Evolutionary conservation across 225 moss, liverwort and hornwort genomes (phyloP), one percentile per base, ranked within the genome.

Genomic region (Marchantia paleacea): DNA sequence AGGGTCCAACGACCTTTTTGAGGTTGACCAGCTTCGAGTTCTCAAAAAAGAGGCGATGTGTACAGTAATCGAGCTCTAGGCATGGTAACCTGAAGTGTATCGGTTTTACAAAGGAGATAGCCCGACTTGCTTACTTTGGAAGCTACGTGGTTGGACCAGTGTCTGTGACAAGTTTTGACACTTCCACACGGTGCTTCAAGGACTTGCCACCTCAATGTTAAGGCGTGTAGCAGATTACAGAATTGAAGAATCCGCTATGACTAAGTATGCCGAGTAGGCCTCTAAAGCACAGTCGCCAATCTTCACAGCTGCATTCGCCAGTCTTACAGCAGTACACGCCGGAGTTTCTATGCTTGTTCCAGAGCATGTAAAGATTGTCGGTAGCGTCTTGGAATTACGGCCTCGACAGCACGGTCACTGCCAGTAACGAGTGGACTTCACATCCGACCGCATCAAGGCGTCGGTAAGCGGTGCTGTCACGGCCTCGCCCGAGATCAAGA

Each of bases 351-450:
- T 73, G 13, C 22, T 48, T 80, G 24, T 29, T 72, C 71, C 20
- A 80, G 80, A 57, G 55, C 64, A 61, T n/a, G 69, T 60, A 22
- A 84, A 75, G 80, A 75, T 80, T 75, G 80, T 57, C 63, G 69
- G n/a, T 48, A 60, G 20, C 57, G 48, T 76, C 64, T 66, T 52
- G 65, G 70, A 69, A 24, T 30, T 64, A 55, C 16, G 39, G 75
- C 68, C 28, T 70, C 67, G 69, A 75, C 19, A 16, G 67, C 63
- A 60, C 50, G 7, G 50, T 73, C 73, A 66, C 50, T 61, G 14
- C 49, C 20, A 25, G 18, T 68, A 26, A 51, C 50, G 62, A 61
- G 61, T 22, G 16, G 60, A 19, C 19, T 25, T 28, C 57, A 52
- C 73, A 7, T 49, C 13, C 18, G 51, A 18, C 50, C 48, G 72